Evolutionary conservation across 129 eudicot genomes (phyloP).

Genomic region (Daucus carota): DNA sequence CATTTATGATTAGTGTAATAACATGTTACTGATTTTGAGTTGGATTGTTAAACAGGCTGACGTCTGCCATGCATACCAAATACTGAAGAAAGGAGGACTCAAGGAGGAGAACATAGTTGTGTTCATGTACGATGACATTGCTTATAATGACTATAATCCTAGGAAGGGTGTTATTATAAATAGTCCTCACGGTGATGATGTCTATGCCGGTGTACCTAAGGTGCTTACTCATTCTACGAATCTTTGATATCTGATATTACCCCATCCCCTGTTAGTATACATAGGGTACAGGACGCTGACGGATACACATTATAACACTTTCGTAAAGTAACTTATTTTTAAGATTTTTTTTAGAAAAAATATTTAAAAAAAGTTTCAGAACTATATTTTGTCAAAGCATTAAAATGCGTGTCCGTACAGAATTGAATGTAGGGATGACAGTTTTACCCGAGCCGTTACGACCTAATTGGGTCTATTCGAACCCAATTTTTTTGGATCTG

Average conservation of each 20-base stretch:
- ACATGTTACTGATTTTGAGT: background rate
- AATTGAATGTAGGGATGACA: no score
- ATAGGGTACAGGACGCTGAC: no score
- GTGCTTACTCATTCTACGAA: constrained; percentile 17
- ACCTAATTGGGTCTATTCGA: no score
- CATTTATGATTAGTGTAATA: background rate
- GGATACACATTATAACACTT: no score
- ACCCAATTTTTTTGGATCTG: no score
- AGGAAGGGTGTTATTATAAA: constrained; percentile 65
- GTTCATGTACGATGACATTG: constrained; percentile 86
- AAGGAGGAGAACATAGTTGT: constrained; percentile 82
- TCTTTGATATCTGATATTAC: background rate
- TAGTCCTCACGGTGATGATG: constrained; percentile 60
- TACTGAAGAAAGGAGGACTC: constrained; percentile 62
- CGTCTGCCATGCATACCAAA: constrained; percentile 77
- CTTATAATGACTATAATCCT: constrained; percentile 45
- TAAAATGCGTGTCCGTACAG: no score
- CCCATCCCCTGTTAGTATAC: no score
- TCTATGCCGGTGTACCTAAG: constrained; percentile 80
- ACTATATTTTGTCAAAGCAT: no score
- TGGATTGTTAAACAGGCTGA: constrained; percentile 35
- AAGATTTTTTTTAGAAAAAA: no score
- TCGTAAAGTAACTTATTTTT: no score
- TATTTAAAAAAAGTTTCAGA: no score
- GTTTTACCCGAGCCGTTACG: no score